phyloP scores from a whole-genome alignment of 192 early-diverging fungal genomes.

The Umbelopsis isabellina region DNA sequence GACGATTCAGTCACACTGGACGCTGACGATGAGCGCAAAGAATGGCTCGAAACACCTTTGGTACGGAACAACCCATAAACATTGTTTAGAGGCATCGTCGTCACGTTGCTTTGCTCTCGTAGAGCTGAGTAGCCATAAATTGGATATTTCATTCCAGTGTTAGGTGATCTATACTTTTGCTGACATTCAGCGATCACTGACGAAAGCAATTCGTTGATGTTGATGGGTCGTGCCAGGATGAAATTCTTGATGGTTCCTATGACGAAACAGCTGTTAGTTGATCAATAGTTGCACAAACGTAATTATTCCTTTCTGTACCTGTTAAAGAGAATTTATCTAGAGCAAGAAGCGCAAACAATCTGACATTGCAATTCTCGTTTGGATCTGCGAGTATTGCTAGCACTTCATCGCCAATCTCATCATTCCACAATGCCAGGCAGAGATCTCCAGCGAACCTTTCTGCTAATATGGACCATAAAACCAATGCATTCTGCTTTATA shows the following conservation, averaged over 20 bases:
- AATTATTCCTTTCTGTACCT: slow-evolving; percentile 42
- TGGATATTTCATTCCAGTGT: neutral
- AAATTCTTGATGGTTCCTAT: slow-evolving; percentile 14
- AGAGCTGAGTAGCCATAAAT: neutral
- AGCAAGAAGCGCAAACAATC: slow-evolving; percentile 56
- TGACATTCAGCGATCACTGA: neutral
- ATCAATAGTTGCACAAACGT: neutral
- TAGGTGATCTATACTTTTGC: neutral
- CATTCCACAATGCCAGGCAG: slow-evolving; percentile 48
- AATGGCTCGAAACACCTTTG: neutral
- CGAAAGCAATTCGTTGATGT: neutral
- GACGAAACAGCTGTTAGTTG: neutral
- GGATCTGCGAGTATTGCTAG: slow-evolving; percentile 43
- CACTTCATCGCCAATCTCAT: slow-evolving; percentile 50
- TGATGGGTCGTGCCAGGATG: neutral
- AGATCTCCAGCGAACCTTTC: slow-evolving; percentile 60
- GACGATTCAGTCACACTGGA: neutral
- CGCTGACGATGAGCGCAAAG: neutral
- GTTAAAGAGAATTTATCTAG: slow-evolving; percentile 62
- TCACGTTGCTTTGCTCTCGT: neutral
- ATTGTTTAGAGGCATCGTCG: neutral
- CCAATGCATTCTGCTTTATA: slow-evolving; percentile 50
- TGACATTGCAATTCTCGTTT: slow-evolving; percentile 45
- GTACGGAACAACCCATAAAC: neutral
- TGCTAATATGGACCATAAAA: slow-evolving; percentile 58